phyloP scores from a whole-genome alignment of 495 filamentous ascomycete genomes.

The Astrocystis sublimbata region DNA sequence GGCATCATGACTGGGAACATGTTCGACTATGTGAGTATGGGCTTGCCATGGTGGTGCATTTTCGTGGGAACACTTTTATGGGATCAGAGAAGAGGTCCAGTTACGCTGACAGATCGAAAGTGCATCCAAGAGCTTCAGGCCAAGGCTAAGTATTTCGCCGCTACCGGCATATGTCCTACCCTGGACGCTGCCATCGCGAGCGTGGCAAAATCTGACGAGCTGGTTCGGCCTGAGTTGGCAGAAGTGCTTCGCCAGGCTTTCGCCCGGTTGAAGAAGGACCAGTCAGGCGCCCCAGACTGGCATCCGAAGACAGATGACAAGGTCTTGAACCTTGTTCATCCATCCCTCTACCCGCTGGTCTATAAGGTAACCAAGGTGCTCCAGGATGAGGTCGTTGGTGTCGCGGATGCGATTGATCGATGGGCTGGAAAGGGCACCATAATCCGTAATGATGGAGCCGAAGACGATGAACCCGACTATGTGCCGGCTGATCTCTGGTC shows the following conservation, averaged over 20 bases:
- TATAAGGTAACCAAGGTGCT: constrained; percentile 44
- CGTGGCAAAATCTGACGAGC: constrained; percentile 34
- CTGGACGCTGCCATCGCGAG: constrained; percentile 31
- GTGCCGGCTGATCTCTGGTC: constrained; percentile 48
- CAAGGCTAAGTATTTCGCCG: constrained; percentile 41
- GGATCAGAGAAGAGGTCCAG: background rate
- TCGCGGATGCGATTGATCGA: constrained; percentile 32
- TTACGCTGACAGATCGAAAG: constrained; percentile 15
- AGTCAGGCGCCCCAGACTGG: constrained; percentile 54
- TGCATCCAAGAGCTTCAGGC: constrained; percentile 52
- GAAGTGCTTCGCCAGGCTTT: constrained; percentile 25
- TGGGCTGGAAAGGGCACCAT: constrained; percentile 34
- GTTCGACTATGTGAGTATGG: constrained; percentile 45
- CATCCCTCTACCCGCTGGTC: constrained; percentile 61
- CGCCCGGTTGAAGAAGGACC: constrained; percentile 41
- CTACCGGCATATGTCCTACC: constrained; percentile 38
- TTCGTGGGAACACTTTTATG: too few relatives aligned
- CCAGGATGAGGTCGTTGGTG: constrained; percentile 34
- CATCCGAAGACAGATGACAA: constrained; percentile 56
- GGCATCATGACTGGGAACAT: constrained; percentile 34
- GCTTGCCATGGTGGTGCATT: too few relatives aligned
- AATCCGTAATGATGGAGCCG: constrained; percentile 15
- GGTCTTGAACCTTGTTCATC: constrained; percentile 63
- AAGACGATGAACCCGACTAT: constrained; percentile 36
- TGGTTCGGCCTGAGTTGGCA: constrained; percentile 23